Percentiles rank a stretch among this genome's conserved stretches.
Evolutionary conservation across 306 rosid genomes (phyloP).

Genomic region (Ziziphus jujuba): DNA sequence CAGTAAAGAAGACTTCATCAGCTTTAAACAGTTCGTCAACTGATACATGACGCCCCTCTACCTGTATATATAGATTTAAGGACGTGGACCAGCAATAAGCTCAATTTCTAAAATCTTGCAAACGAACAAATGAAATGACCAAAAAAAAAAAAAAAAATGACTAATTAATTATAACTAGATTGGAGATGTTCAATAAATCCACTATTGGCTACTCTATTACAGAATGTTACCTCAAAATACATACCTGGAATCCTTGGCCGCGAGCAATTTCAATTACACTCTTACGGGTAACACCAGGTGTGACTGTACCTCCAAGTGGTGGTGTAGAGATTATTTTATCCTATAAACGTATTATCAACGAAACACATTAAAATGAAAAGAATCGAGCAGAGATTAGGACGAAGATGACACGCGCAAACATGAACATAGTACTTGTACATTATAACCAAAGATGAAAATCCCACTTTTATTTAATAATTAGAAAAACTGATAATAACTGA

Average conservation of each 20-base stretch:
- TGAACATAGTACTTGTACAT: too few relatives aligned
- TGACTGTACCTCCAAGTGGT: conserved; percentile 16
- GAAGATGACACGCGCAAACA: too few relatives aligned
- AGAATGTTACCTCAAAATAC: background rate
- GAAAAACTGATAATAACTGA: too few relatives aligned
- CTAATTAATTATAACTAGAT: background rate
- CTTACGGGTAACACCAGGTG: conserved; percentile 13
- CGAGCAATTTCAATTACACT: conserved; percentile 17
- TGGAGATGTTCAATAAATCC: background rate
- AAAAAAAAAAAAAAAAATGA: too few relatives aligned
- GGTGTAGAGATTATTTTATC: conserved; percentile 11
- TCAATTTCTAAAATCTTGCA: background rate
- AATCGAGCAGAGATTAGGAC: background rate
- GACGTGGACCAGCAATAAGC: background rate
- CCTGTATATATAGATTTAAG: background rate
- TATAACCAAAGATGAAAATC: too few relatives aligned
- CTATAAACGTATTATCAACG: background rate
- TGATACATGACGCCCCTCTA: conserved; percentile 14
- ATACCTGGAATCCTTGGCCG: conserved; percentile 19
- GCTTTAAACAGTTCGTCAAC: conserved; percentile 17
- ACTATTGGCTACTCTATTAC: background rate
- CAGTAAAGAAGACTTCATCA: conserved; percentile 20
- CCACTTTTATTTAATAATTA: too few relatives aligned
- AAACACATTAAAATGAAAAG: background rate
- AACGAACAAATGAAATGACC: too few relatives aligned